These are phyloP conservation scores for Serendipita sp. DNA, from an alignment of 768 basidiomycete genomes.

Conservation along the genomic window DNA sequence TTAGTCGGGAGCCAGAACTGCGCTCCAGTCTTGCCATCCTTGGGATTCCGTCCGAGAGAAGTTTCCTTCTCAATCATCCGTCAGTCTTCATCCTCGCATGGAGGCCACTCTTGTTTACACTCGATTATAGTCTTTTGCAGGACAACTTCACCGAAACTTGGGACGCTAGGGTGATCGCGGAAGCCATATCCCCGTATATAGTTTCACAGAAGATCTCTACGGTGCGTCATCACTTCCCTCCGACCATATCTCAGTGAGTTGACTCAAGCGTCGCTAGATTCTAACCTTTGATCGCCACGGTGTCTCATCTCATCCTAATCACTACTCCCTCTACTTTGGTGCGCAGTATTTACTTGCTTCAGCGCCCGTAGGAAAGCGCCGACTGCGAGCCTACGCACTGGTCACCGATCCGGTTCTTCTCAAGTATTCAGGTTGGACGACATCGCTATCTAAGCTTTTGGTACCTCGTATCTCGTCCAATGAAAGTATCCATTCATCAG, in stretches of 20 bases:
- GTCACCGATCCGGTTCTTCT: conserved; percentile 34
- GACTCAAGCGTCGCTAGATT: conserved; percentile 41
- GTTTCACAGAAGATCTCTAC: conserved; percentile 40
- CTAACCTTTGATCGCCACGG: conserved; percentile 70
- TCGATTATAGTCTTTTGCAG: conserved; percentile 36
- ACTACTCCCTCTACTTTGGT: conserved; percentile 49
- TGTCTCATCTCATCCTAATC: conserved; percentile 77
- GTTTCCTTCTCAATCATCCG: conserved; percentile 56
- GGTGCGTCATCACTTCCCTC: conserved; percentile 24
- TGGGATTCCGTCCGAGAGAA: conserved; percentile 37
- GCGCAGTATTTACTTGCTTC: conserved; percentile 13
- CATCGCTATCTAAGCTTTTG: conserved; percentile 26
- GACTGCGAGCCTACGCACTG: conserved; percentile 37
- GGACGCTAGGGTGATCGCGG: conserved; percentile 42
- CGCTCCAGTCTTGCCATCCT: conserved; percentile 45
- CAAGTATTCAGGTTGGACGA: conserved; percentile 36
- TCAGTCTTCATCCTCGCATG: conserved; percentile 23
- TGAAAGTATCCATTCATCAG: not conserved
- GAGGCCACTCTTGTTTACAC: conserved; percentile 8
- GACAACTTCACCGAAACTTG: conserved; percentile 58
- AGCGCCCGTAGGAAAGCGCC: conserved; percentile 16
- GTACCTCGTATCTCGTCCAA: conserved; percentile 14
- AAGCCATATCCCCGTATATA: conserved; percentile 42
- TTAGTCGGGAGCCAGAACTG: conserved; percentile 41
- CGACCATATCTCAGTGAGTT: conserved; percentile 24